Percentiles rank a stretch among this genome's conserved stretches.
Conservation (phyloP, 2,329 filamentous ascomycete genomes). For the Arthroderma uncinatum region DNA sequence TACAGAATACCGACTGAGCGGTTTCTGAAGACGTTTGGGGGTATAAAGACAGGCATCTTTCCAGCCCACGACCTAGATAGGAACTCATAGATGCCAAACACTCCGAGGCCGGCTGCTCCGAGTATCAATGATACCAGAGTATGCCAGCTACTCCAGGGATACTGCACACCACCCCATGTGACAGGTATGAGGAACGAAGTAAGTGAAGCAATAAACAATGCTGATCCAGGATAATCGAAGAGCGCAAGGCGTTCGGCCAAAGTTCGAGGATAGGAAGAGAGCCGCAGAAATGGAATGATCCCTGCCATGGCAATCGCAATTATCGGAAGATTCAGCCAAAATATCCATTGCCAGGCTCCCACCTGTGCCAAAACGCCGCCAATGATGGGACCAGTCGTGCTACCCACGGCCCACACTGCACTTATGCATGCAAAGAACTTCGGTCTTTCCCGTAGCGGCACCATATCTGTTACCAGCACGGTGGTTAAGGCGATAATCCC, state of each 20-base stretch:
- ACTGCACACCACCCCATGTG: constrained; percentile 55
- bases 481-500: constrained; percentile 33
- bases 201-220: constrained; percentile 49
- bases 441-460: constrained; percentile 30
- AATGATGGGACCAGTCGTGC: constrained; percentile 16
- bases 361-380: constrained; percentile 14
- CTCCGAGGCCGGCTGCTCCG: constrained; percentile 41
- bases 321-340: constrained; percentile 53
- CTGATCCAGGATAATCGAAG: constrained; percentile 53
- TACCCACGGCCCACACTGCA: constrained; percentile 34
- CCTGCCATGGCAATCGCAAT: constrained; percentile 38
- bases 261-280: constrained; percentile 37
- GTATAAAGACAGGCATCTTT: neutral
- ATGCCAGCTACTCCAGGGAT: constrained; percentile 50
- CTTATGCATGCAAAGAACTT: constrained; percentile 29
- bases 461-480: constrained; percentile 36
- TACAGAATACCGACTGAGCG: neutral
- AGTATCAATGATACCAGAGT: constrained; percentile 51
- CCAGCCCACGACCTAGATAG: constrained; percentile 14
- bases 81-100: constrained; percentile 45
- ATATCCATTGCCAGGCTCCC: constrained; percentile 50
- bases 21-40: neutral
- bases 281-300: constrained; percentile 42
- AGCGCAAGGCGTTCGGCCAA: constrained; percentile 39
- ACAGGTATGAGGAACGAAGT: constrained; percentile 51